Base-by-base conservation (phyloP, 495 filamentous ascomycete genomes). In the Penicillium dipodomyicola region DNA sequence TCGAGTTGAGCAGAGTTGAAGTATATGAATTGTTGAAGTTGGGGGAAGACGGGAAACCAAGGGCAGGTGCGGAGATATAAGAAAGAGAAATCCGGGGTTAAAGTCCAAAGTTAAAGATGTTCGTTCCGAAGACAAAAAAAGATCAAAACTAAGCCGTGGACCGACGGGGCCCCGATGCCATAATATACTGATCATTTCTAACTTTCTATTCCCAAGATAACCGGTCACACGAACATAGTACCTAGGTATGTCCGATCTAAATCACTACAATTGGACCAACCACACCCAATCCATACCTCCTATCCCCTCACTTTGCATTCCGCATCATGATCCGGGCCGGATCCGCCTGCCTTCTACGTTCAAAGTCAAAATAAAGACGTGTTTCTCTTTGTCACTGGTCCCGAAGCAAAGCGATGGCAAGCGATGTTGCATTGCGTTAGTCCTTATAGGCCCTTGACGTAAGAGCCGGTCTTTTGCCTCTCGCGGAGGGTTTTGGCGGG, bases 341-440 rank as follows among this genome's bases (percentile, higher is more conserved):
- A 60, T 17, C 23, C 20, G 14, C 57, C 54, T 61, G 49, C 58
- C 53, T 19, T 54, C 49, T 27, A 50, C 46, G 58, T 41, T 17
- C 46, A 39, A 47, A 48, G 6, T 37, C 8, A 17, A 39, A 39
- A 17, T 15, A 39, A 4, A 52, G 46, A 54, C 52, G 22, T 53
- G 62, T 61, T 60, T 67, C 52, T 67, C 44, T 65, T 65, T 67
- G 65, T 66, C 60, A 67, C 47, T 58, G 52, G 52, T n/a, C 47
- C 66, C 66, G 66, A 58, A 33, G 62, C 37, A 53, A 69, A 69
- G 66, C 66, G 66, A 62, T 33, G 62, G 39, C 62, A 69, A 69
- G 66, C 66, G 66, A 44, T 39, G 52, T 54, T 47, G 42, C 52
- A 54, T 54, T 40, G 35, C 49, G 22, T 39, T 51, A 40, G 39